Evolutionary conservation across 2,329 filamentous ascomycete species (phyloP), one percentile per base, ranked within the genome.

Genomic region (Chrysosporium queenslandicum): DNA sequence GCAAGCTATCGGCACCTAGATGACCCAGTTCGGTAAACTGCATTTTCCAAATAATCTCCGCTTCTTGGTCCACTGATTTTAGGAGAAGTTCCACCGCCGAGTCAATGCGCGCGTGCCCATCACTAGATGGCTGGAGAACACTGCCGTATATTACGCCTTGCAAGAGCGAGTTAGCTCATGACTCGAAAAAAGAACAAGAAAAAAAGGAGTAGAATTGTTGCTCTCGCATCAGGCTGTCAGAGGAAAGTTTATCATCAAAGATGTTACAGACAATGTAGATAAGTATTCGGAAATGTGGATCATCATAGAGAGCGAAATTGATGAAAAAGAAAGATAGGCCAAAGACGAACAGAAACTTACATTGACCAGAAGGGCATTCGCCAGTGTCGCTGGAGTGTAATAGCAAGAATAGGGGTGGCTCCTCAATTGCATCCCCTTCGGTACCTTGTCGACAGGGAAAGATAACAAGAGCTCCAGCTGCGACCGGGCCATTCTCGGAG

Each of bases 181-280:
- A 30, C 9, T 29, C 50, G 3, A 46, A n/a, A 20, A 30, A 49
- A 30, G 29, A 29, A 29, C 4, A n/a, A n/a, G 34, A 7, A 34
- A 55, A 54, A 50, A 18, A 56, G 37, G 27, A 49, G 54, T 55
- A 58, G 45, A 53, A 62, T 14, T 18, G n/a, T 23, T 53, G 66
- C 68, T 74, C 71, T 74, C 41, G 20, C 63, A 81, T 94, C 88
- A 94, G 88, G 34, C 83, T 87, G 83, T 91, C 83, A 91, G 85
- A 89, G 81, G 79, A 79, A 76, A 76, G 56, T 68, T 77, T 78
- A 78, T 92, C 89, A 82, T 94, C 90, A 94, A 85, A 78, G 78
- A 70, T 74, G 73, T 85, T 94, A 68, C 91, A 90, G 91, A 86
- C 89, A 97, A 97, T 96, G 91, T 97, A 96, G 91, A 96, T 97